Evolutionary conservation across 257 asterid genomes (phyloP), one percentile per base, ranked within the genome.

Genomic region (Ilex asprella): DNA sequence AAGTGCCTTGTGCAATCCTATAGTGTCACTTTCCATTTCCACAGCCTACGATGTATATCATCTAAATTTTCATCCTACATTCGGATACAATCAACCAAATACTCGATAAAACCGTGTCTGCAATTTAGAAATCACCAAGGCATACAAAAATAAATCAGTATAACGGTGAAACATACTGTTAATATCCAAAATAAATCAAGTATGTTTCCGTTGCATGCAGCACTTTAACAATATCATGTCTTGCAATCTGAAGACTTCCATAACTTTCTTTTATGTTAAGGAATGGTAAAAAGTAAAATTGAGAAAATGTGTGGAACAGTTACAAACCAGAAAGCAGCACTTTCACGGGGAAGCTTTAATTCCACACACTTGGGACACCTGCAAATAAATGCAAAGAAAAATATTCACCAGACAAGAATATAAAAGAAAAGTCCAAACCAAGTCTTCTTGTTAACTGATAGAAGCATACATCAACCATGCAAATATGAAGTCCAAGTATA

Each of bases 341-440:
- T 88, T 72, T 87, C 95, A 16, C 96, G 97, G 13, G 99, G 90
- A 76, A 93, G 99, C 90, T 87, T 93, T 60, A 89, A 64, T 62
- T 89, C 87, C 2, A 84, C 91, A 47, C 99, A 93, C 75, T 93
- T 93, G 3, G 99, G 99, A 70, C 99, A 89, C 86, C 99, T 93
- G 71, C 27, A 64, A 62, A 16, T 27, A 31, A 32, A 66, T 7
- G 41, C 8, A 3, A 35, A 35, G 41, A 55, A 2, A 66, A 58
- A 31, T 54, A 53, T 60, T 46, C 67, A 21, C 27, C 27, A 21
- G 27, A 21, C 27, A 21, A 21, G 27, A 21, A 51, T 14, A 67
- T 39, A 57, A 21, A 65, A 30, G 65, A 27, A 31, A 5, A 63
- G 2, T 16, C 16, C n/a, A 29, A 39, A 21, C 27, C 27, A 21